Conservation (phyloP, 768 basidiomycete species). For the Xerocomus potaroensis region DNA sequence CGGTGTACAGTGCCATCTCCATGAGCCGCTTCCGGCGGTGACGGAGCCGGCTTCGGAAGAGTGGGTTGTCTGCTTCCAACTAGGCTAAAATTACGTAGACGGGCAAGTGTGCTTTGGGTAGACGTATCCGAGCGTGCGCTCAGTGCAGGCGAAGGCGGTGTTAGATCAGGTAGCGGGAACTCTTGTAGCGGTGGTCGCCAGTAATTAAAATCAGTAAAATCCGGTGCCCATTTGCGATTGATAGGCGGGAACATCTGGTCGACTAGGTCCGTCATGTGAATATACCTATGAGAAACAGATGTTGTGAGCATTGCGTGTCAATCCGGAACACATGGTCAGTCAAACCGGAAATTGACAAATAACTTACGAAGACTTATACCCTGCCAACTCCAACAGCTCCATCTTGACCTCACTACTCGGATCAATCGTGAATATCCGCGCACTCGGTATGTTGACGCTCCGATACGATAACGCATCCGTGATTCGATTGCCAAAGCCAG, state of each 20-base stretch:
- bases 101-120: constrained; percentile 63
- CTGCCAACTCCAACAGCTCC: constrained; percentile 93
- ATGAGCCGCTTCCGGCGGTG: constrained; percentile 13
- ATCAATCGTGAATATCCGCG: constrained; percentile 96
- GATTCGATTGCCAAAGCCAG: constrained; percentile 97
- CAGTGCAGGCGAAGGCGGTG: constrained; percentile 88
- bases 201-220: constrained; percentile 96
- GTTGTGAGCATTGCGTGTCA: background rate
- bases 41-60: constrained; percentile 25
- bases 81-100: constrained; percentile 76
- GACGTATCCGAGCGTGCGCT: constrained; percentile 91
- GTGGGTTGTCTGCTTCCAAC: constrained; percentile 44
- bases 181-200: constrained; percentile 85
- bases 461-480: constrained; percentile 98
- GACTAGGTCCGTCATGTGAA: constrained; percentile 98
- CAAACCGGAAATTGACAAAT: background rate
- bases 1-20: constrained; percentile 23
- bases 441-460: constrained; percentile 90
- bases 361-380: constrained; percentile 91
- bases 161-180: constrained; percentile 71
- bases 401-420: constrained; percentile 93
- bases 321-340: too few relatives aligned
- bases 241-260: constrained; percentile 99
- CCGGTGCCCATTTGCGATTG: constrained; percentile 79
- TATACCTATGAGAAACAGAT: constrained; percentile 56